Base-by-base conservation (phyloP, 1,284 basidiomycete species). In the Ustilago trichophora region DNA sequence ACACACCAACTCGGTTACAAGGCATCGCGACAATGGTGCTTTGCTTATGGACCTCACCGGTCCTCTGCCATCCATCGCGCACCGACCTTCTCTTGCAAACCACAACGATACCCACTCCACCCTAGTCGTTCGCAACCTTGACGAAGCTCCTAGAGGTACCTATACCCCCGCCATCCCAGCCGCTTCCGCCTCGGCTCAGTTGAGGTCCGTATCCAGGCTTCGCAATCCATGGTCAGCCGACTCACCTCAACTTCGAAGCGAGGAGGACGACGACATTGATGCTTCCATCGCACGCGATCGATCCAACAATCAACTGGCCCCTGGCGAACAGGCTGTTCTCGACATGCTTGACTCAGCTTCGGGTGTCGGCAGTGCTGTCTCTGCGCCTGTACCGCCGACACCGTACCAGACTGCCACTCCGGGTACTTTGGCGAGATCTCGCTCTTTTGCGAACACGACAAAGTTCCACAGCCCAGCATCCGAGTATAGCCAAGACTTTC, bases 301-400 rank as follows among this genome's bases (percentile, higher is more conserved):
- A 5, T 51, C 44, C 21, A 62, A 37, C 31, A 46, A 55, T 13
- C 42, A 42, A 29, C 34, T 73, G 7, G 71, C 37, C 8, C 25
- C 25, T 4, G 71, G 52, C 21, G 73, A 75, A 35, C 42, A 54
- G 16, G 71, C 73, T 4, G 73, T 73, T 10, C 60, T 75, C 24
- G 55, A 66, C 44, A 73, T 75, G 73, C 70, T 75, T 27, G 73
- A 71, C n/a, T 47, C 59, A 4, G 43, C 41, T 19, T 55, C 66
- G 7, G 41, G n/a, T 6, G 25, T 54, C 15, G 42, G 42, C 26
- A 65, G 48, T 21, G 38, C 53, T 13, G 42, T 47, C 1, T 56
- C 57, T 13, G 56, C 52, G 3, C 52, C 57, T 18, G 43, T 57
- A 13, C 54, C 62, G 6, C 40, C 48, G 3, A 55, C 57, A 21